These are phyloP conservation scores for Zalerion maritima DNA, from an alignment of 495 filamentous ascomycete species.

Conservation along the genomic window DNA sequence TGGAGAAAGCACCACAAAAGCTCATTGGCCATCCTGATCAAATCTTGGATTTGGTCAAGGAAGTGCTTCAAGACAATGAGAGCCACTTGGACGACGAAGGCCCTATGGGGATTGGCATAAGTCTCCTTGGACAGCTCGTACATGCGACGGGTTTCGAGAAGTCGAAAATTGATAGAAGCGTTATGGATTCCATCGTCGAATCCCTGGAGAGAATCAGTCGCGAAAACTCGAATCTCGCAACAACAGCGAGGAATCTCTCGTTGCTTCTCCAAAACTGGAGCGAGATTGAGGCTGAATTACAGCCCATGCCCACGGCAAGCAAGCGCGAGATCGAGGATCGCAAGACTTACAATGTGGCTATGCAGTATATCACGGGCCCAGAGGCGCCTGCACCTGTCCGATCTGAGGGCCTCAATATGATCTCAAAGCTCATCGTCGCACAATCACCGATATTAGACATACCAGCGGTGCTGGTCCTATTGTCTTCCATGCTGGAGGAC, in stretches of 20 bases:
- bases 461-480: conserved; percentile 47
- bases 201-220: conserved; percentile 31
- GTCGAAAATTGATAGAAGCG: conserved; percentile 26
- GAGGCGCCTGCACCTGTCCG: conserved; percentile 64
- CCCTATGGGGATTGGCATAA: conserved; percentile 44
- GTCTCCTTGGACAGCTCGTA: conserved; percentile 50
- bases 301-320: conserved; percentile 16
- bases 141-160: conserved; percentile 46
- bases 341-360: conserved; percentile 54
- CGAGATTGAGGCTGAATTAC: conserved; percentile 24
- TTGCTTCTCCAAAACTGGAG: conserved; percentile 44
- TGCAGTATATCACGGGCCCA: conserved; percentile 49
- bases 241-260: conserved; percentile 41
- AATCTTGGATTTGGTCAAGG: conserved; percentile 45
- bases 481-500: conserved; percentile 52
- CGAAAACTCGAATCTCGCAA: conserved; percentile 16
- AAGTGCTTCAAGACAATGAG: conserved; percentile 32
- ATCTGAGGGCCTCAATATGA: conserved; percentile 59
- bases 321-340: conserved; percentile 44
- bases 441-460: conserved; percentile 56
- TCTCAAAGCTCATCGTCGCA: conserved; percentile 47
- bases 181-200: conserved; percentile 36
- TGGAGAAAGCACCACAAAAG: conserved; percentile 50
- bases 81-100: conserved; percentile 26
- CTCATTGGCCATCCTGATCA: conserved; percentile 47